Percentiles rank a stretch among this genome's conserved stretches.
Evolutionary conservation across 306 rosid genomes (phyloP).

Genomic region (Rosa persica): DNA sequence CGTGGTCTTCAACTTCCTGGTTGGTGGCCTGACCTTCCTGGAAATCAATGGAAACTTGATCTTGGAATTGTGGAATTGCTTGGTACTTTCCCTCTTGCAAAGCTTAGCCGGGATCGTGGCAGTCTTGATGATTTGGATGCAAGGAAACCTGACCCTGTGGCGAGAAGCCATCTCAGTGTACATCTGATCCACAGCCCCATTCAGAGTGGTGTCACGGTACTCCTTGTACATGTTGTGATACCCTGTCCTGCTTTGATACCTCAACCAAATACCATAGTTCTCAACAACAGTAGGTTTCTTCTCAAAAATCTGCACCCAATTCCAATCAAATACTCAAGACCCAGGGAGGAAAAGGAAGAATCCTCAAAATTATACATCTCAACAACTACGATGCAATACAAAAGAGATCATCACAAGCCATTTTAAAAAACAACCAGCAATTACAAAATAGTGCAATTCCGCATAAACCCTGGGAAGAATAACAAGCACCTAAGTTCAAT

Average conservation of each 20-base stretch:
- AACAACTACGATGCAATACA: not conserved
- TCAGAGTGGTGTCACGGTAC: constrained; percentile 82
- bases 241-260: constrained; percentile 88
- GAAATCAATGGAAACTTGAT: constrained; percentile 86
- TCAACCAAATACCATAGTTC: constrained; percentile 85
- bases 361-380: not conserved
- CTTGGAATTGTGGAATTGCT: constrained; percentile 83
- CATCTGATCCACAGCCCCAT: constrained; percentile 77
- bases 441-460: too few species aligned
- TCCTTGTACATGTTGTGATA: constrained; percentile 97
- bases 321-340: not conserved
- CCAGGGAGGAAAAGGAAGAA: not conserved
- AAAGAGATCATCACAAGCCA: not conserved
- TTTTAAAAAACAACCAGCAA: not conserved
- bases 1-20: constrained; percentile 86
- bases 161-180: constrained; percentile 92
- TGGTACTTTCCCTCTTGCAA: constrained; percentile 91
- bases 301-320: constrained; percentile 65
- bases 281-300: constrained; percentile 82
- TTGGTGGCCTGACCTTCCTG: constrained; percentile 82
- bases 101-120: constrained; percentile 80
- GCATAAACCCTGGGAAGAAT: too few species aligned
- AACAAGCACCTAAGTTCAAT: too few species aligned
- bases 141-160: constrained; percentile 82
- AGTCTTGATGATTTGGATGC: constrained; percentile 88